These are phyloP conservation scores for Rhodotorula sp. DNA, from an alignment of 1,284 basidiomycete genomes.

Conservation along the genomic window DNA sequence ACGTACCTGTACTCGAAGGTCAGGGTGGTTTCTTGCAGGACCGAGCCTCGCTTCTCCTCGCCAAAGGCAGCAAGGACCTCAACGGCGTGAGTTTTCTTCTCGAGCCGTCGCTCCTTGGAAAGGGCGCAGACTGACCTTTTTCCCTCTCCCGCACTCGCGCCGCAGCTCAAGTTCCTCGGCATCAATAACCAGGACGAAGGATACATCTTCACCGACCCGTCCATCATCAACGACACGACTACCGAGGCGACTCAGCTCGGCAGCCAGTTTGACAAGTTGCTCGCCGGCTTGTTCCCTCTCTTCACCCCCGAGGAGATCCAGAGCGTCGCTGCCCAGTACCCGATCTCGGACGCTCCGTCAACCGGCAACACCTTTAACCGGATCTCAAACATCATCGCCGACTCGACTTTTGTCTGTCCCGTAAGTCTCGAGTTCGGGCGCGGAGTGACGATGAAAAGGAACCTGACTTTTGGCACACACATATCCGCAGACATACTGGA, in stretches of 20 bases:
- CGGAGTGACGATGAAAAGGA: background rate
- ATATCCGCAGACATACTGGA: background rate
- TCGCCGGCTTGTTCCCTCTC: slow-evolving; percentile 4
- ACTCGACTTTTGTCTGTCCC: slow-evolving; percentile 2
- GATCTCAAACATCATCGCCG: background rate
- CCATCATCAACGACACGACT: background rate
- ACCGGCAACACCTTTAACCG: background rate
- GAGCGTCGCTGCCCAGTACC: background rate
- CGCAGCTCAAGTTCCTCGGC: slow-evolving; percentile 1
- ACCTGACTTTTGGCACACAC: background rate
- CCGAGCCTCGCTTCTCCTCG: background rate
- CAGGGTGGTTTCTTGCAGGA: background rate
- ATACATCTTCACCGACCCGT: background rate
- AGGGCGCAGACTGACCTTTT: background rate
- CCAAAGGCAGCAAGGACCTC: background rate
- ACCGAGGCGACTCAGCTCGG: background rate
- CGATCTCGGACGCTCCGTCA: background rate
- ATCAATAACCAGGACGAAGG: slow-evolving; percentile 3
- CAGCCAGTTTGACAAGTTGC: slow-evolving; percentile 1
- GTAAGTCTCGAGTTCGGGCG: background rate
- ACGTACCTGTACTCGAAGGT: background rate
- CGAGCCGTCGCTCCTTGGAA: background rate
- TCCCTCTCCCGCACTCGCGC: no score
- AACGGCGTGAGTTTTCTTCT: background rate
- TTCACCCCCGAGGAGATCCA: background rate